These are phyloP conservation scores for Cornus kousa DNA, from an alignment of 148 eudicot genomes.

Conservation along the genomic window DNA sequence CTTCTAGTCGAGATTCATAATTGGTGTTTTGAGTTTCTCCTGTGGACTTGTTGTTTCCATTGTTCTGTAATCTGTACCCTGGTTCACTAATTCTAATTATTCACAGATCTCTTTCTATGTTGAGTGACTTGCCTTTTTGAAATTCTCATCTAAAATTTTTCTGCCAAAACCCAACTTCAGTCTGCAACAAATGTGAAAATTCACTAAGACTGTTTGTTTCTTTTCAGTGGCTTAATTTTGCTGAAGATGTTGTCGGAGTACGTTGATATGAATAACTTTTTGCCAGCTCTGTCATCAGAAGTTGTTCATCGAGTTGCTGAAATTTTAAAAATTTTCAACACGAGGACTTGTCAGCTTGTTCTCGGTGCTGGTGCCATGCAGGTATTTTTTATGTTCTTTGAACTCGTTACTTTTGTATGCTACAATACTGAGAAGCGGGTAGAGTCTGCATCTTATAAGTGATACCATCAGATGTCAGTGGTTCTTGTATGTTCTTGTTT, in stretches of 20 bases:
- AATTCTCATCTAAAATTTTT: slow-evolving; percentile 1
- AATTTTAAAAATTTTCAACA: slow-evolving; percentile 87
- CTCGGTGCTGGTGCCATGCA: slow-evolving; percentile 99
- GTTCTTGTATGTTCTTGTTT: no score
- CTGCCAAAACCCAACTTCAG: not conserved
- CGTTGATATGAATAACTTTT: slow-evolving; percentile 79
- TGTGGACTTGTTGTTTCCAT: not conserved
- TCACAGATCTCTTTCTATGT: not conserved
- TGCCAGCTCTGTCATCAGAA: slow-evolving; percentile 83
- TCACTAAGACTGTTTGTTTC: slow-evolving; percentile 6
- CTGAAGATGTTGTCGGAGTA: slow-evolving; percentile 99
- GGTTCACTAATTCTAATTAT: not conserved
- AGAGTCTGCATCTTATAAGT: no score
- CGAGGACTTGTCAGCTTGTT: slow-evolving; percentile 94
- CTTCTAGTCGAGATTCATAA: no score
- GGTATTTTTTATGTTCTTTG: slow-evolving; percentile 35
- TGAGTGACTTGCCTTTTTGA: not conserved
- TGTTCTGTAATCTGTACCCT: not conserved
- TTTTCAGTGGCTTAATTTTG: slow-evolving; percentile 87
- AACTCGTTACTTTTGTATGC: no score
- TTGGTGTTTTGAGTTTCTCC: not conserved
- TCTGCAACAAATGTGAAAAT: not conserved
- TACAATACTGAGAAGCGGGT: no score
- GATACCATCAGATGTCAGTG: no score
- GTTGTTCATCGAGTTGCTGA: slow-evolving; percentile 95